A percentile compares a stretch with the other conserved stretches of the same genome.
Conservation (phyloP, 2,329 filamentous ascomycete species). For the Aspergillus arachidicola region DNA sequence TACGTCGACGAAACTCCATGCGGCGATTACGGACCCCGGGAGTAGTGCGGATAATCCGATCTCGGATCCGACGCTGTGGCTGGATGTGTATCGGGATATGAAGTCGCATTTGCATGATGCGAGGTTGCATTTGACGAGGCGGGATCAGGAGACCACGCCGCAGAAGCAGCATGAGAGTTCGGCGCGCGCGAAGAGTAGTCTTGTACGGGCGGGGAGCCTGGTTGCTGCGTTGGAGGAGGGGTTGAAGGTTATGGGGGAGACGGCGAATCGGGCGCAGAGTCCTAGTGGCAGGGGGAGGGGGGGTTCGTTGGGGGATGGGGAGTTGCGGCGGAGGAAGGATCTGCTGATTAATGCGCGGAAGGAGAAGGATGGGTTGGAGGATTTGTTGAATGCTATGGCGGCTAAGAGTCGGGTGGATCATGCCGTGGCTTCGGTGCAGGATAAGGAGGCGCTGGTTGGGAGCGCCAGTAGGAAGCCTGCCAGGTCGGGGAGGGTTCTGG, state of each 20-base stretch:
- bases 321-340: slow-evolving; percentile 61
- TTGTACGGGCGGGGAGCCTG: slow-evolving; percentile 59
- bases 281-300: slow-evolving; percentile 32
- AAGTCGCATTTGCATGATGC: slow-evolving; percentile 64
- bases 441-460: slow-evolving; percentile 46
- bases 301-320: slow-evolving; percentile 59
- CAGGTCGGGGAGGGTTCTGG: slow-evolving; percentile 53
- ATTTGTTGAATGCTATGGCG: slow-evolving; percentile 61
- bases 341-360: slow-evolving; percentile 60
- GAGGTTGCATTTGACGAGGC: slow-evolving; percentile 58
- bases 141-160: slow-evolving; percentile 62
- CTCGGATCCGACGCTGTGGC: slow-evolving; percentile 60
- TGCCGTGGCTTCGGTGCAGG: slow-evolving; percentile 49
- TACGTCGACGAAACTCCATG: slow-evolving; percentile 45
- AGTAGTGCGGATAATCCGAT: slow-evolving; percentile 37
- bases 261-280: slow-evolving; percentile 26
- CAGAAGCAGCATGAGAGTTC: slow-evolving; percentile 65
- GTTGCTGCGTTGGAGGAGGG: slow-evolving; percentile 61
- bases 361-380: slow-evolving; percentile 64
- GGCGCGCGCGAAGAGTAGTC: slow-evolving; percentile 61
- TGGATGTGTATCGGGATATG: slow-evolving; percentile 62
- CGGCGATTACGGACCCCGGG: slow-evolving; percentile 45
- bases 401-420: slow-evolving; percentile 51
- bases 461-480: slow-evolving; percentile 30
- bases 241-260: slow-evolving; percentile 46